phyloP scores from a whole-genome alignment of 2,329 filamentous ascomycete genomes.

The Alternaria dauci region DNA sequence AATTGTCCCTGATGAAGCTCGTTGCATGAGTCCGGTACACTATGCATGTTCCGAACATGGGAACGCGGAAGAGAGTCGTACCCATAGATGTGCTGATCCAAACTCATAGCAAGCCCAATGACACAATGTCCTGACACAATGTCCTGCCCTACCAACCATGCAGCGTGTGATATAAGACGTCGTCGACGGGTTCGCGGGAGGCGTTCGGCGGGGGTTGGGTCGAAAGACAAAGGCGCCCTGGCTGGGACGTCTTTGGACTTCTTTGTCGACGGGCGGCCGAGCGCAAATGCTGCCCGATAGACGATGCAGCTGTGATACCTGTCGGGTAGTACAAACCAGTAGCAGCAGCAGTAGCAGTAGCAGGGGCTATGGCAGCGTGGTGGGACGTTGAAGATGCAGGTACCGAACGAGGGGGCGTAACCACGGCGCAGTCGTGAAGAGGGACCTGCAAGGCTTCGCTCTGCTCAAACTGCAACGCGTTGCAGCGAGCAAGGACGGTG shows the following conservation, averaged over 20 bases:
- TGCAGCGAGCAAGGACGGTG: conserved; percentile 33
- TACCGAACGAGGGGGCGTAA: conserved; percentile 37
- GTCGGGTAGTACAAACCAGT: conserved; percentile 31
- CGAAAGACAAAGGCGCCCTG: conserved; percentile 27
- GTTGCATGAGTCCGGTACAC: conserved; percentile 19
- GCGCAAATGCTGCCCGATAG: conserved; percentile 31
- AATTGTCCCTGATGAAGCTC: conserved; percentile 18
- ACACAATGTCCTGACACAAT: conserved; percentile 26
- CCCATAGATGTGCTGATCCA: conserved; percentile 54
- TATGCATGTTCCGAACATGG: conserved; percentile 18
- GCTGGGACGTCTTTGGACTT: conserved; percentile 31
- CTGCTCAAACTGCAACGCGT: conserved; percentile 27
- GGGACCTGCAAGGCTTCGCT: conserved; percentile 29
- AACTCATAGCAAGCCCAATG: conserved; percentile 51
- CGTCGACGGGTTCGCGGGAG: conserved; percentile 25
- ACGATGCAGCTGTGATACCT: conserved; percentile 41
- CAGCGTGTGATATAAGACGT: conserved; percentile 35
- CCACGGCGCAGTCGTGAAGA: conserved; percentile 31
- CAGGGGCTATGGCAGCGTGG: conserved; percentile 36
- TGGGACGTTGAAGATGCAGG: conserved; percentile 46
- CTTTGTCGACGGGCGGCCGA: conserved; percentile 24
- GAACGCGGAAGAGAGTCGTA: conserved; percentile 40
- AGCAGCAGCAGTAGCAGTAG: conserved; percentile 34
- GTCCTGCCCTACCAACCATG: conserved; percentile 40
- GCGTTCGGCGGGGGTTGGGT: conserved; percentile 24